These are phyloP conservation scores for Ambrosiella xylebori DNA, from an alignment of 2,329 filamentous ascomycete species.

Conservation along the genomic window DNA sequence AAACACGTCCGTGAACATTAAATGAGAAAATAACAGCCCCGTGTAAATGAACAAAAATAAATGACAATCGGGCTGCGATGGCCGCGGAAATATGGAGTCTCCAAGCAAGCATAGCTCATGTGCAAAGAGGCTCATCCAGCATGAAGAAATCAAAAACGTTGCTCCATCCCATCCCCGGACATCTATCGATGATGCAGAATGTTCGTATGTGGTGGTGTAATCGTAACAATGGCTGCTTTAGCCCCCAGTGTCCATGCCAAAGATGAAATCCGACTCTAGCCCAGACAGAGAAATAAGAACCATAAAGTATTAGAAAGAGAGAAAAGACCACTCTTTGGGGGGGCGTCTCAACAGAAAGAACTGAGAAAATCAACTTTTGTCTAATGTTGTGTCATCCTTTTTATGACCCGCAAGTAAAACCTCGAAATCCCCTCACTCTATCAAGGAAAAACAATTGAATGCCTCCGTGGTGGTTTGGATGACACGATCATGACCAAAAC, in stretches of 20 bases:
- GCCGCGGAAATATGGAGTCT: background rate
- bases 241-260: background rate
- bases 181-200: background rate
- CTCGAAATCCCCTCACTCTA: slow-evolving; percentile 24
- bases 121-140: no score
- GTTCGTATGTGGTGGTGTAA: background rate
- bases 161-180: background rate
- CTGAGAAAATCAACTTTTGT: slow-evolving; percentile 50
- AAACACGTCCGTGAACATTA: background rate
- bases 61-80: background rate
- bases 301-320: background rate
- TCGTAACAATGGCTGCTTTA: background rate
- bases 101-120: no score
- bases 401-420: slow-evolving; percentile 15
- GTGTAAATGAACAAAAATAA: background rate
- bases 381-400: slow-evolving; percentile 27
- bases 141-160: background rate
- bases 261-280: background rate
- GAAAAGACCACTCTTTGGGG: slow-evolving; percentile 9
- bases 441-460: slow-evolving; percentile 22
- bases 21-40: background rate
- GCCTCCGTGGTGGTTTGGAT: slow-evolving; percentile 20
- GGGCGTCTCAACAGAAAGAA: slow-evolving; percentile 19
- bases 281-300: background rate
- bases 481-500: slow-evolving; percentile 17